Evolutionary conservation across 352 stramenopile species (phyloP), one percentile per base, ranked within the genome.

Genomic region (Phytophthora syringae): DNA sequence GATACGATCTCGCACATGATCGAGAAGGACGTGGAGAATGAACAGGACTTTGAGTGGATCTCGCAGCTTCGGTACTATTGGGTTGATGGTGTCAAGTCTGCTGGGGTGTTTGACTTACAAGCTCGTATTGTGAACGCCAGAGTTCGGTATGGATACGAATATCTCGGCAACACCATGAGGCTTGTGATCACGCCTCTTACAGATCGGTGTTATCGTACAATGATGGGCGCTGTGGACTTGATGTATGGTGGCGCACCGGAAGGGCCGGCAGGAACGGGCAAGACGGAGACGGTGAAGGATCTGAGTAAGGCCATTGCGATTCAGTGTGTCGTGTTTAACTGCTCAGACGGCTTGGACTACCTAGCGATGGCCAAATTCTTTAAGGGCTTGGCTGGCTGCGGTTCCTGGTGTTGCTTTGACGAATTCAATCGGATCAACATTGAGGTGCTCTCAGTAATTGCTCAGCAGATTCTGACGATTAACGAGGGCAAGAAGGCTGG

Each of bases 391-490:
- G 94, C 93, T 6, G 89, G 86, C 10, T 97, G 86, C 24, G 95
- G 95, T 15, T 93, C 93, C 10, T 98, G 95, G 95, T 94, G 89
- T 43, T 98, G 94, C 56, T 98, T 98, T 52, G 89, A 97, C 43
- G 94, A 98, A 64, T 98, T 98, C 63, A 98, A 98, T 69, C 91
- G 95, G 27, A 98, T 98, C 72, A 96, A 97, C 57, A 94, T 98
- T 34, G 94, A 98, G 60, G 95, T 98, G 45, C 66, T 98, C 15
- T 98, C 90, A 2, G 94, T 98, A 25, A 96, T 98, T 67, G 94
- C 94, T 4, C 94, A 98, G 70, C 94, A 98, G 54, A 98, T 98
- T 62, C 67, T 97, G 37, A 97, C 90, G 24, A 97, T 98, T 63
- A 93, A 97, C 45, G 85, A 97, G 50, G 94, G 87, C 15, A 97